Conservation (phyloP, 768 basidiomycete species). For the Tricholomella constricta region DNA sequence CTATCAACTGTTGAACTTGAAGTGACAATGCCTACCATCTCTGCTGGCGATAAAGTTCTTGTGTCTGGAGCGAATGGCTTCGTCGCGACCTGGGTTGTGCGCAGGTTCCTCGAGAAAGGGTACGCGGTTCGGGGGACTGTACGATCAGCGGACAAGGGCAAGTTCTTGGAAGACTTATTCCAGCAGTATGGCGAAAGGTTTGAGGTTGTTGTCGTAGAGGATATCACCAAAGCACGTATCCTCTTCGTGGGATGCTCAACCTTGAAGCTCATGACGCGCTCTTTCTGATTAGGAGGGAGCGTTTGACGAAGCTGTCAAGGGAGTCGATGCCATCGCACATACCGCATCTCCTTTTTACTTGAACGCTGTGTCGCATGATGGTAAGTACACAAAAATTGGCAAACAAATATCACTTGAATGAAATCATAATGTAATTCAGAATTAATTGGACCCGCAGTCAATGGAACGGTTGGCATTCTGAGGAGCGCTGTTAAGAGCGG, state of each 20-base stretch:
- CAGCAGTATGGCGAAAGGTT: constrained; percentile 27
- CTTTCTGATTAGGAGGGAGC: constrained; percentile 47
- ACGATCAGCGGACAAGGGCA: constrained; percentile 25
- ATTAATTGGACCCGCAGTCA: constrained; percentile 68
- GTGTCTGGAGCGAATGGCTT: constrained; percentile 33
- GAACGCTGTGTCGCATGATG: constrained; percentile 39
- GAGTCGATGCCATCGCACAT: constrained; percentile 64
- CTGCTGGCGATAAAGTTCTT: constrained; percentile 25
- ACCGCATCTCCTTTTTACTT: constrained; percentile 60
- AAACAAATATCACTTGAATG: background rate
- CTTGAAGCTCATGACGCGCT: background rate
- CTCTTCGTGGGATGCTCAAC: background rate
- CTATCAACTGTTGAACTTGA: too few species aligned
- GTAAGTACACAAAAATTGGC: background rate
- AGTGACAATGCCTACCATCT: constrained; percentile 22
- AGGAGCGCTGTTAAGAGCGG: constrained; percentile 56
- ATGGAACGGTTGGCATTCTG: constrained; percentile 67
- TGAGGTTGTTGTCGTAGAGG: constrained; percentile 26
- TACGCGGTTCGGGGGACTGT: constrained; percentile 31
- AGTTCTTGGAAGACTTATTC: constrained; percentile 22
- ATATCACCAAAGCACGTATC: constrained; percentile 23
- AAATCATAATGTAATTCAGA: constrained; percentile 35
- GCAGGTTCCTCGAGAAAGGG: constrained; percentile 27
- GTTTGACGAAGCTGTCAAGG: constrained; percentile 73
- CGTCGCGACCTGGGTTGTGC: constrained; percentile 32